Conservation (phyloP, 768 basidiomycete species). For the Russula sp. region DNA sequence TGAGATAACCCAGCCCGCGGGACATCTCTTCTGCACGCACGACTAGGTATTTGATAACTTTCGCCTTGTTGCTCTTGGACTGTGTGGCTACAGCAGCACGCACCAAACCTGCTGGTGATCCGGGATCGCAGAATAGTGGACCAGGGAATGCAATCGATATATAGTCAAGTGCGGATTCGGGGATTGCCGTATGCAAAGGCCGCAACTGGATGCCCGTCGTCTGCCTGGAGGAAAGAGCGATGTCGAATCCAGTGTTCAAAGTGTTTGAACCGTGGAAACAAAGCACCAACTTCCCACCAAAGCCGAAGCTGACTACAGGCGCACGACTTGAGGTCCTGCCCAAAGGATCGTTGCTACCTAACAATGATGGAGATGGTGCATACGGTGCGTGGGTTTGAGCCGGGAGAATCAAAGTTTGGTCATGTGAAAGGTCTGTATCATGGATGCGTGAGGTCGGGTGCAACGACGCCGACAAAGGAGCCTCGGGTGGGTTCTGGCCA, state of each 20-base stretch:
- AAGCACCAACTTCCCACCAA: constrained; percentile 84
- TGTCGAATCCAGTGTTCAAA: constrained; percentile 67
- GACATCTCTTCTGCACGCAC: constrained; percentile 70
- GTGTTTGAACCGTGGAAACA: constrained; percentile 74
- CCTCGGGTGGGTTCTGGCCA: constrained; percentile 17
- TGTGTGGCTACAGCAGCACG: constrained; percentile 51
- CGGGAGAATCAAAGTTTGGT: constrained; percentile 25
- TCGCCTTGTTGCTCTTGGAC: constrained; percentile 75
- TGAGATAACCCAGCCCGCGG: constrained; percentile 66
- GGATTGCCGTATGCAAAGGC: constrained; percentile 58
- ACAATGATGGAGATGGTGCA: constrained; percentile 76
- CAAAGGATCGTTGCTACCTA: constrained; percentile 78
- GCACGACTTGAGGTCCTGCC: constrained; percentile 63
- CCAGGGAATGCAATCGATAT: constrained; percentile 69
- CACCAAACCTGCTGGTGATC: constrained; percentile 58
- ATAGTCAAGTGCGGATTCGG: constrained; percentile 52
- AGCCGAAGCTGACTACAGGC: constrained; percentile 85
- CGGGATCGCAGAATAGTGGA: constrained; percentile 75
- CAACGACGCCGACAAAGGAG: neutral
- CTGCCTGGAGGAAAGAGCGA: constrained; percentile 63
- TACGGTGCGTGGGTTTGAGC: constrained; percentile 48
- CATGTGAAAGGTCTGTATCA: constrained; percentile 14
- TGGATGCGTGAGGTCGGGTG: constrained; percentile 8
- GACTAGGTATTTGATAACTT: constrained; percentile 69
- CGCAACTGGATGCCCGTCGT: constrained; percentile 65